phyloP scores from a whole-genome alignment of 768 basidiomycete species.

The Cyathus striatus region DNA sequence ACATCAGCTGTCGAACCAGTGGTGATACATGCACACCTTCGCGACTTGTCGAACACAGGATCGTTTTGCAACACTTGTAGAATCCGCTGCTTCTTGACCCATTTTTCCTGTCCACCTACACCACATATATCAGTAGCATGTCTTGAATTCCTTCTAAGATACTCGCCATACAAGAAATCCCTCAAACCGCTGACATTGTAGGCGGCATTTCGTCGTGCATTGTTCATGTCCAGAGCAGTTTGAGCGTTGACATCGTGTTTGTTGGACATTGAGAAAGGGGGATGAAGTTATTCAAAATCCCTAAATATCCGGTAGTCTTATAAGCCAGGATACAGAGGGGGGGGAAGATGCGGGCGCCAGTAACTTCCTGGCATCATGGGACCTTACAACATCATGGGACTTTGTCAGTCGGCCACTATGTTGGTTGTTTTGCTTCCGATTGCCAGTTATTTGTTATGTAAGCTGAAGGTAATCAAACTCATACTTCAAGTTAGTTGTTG shows the following conservation, averaged over 20 bases:
- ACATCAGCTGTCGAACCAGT: neutral
- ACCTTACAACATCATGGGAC: neutral
- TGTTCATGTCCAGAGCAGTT: conserved; percentile 46
- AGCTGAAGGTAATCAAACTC: no score
- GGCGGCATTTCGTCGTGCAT: conserved; percentile 38
- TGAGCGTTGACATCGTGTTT: conserved; percentile 35
- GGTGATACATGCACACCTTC: conserved; percentile 39
- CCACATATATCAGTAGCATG: neutral
- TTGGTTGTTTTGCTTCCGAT: neutral
- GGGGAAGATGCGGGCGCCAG: neutral
- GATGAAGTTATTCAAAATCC: neutral
- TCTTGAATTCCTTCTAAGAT: neutral
- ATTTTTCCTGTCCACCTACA: conserved; percentile 49
- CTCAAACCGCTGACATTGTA: conserved; percentile 38
- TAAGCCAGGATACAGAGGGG: neutral
- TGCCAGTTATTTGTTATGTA: neutral
- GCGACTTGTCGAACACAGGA: conserved; percentile 53
- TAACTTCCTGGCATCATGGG: neutral
- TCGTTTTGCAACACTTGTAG: conserved; percentile 45
- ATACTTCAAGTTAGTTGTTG: no score
- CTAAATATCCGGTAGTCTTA: neutral
- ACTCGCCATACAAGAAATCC: conserved; percentile 48
- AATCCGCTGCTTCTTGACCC: conserved; percentile 43
- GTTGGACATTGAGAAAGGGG: conserved; percentile 3
- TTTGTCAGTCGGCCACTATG: neutral